These are phyloP conservation scores for Cytospora piceae DNA, from an alignment of 2,329 filamentous ascomycete species.

Conservation along the genomic window DNA sequence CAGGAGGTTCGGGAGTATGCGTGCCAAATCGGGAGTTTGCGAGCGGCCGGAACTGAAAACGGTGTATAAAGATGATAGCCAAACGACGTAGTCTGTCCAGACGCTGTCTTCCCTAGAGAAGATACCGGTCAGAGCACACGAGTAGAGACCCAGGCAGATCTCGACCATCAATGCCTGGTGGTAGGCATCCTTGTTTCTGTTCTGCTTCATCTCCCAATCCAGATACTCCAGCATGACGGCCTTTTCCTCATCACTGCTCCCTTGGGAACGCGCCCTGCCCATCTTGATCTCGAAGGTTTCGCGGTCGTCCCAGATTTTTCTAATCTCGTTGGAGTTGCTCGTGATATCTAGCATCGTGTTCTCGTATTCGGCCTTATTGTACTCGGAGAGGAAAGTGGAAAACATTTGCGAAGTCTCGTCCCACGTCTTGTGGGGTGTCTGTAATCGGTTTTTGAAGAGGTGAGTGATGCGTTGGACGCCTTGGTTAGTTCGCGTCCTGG, in stretches of 20 bases:
- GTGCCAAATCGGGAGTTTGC: slow-evolving; percentile 43
- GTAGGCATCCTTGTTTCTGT: slow-evolving; percentile 55
- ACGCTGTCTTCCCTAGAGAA: slow-evolving; percentile 74
- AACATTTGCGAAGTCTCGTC: slow-evolving; percentile 75
- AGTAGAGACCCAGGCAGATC: slow-evolving; percentile 70
- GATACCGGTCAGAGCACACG: slow-evolving; percentile 71
- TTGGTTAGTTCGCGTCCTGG: slow-evolving; percentile 56
- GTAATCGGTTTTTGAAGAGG: slow-evolving; percentile 71
- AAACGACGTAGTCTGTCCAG: slow-evolving; percentile 85
- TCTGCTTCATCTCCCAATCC: slow-evolving; percentile 77
- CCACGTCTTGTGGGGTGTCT: slow-evolving; percentile 75
- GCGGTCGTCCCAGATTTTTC: slow-evolving; percentile 65
- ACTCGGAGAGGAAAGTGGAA: slow-evolving; percentile 73
- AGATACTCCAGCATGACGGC: slow-evolving; percentile 69
- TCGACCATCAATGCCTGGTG: slow-evolving; percentile 50
- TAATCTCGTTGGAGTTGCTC: slow-evolving; percentile 64
- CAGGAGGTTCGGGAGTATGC: slow-evolving; percentile 56
- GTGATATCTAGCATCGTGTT: slow-evolving; percentile 72
- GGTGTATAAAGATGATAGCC: slow-evolving; percentile 60
- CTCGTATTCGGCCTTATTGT: slow-evolving; percentile 73
- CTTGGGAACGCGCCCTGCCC: slow-evolving; percentile 58
- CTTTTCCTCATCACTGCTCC: slow-evolving; percentile 59
- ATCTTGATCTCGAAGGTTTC: slow-evolving; percentile 71
- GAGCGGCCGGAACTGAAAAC: slow-evolving; percentile 42
- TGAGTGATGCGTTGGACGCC: slow-evolving; percentile 67